These are phyloP conservation scores for Lasiodiplodia sp. DNA, from an alignment of 2,329 filamentous ascomycete genomes.

Conservation along the genomic window DNA sequence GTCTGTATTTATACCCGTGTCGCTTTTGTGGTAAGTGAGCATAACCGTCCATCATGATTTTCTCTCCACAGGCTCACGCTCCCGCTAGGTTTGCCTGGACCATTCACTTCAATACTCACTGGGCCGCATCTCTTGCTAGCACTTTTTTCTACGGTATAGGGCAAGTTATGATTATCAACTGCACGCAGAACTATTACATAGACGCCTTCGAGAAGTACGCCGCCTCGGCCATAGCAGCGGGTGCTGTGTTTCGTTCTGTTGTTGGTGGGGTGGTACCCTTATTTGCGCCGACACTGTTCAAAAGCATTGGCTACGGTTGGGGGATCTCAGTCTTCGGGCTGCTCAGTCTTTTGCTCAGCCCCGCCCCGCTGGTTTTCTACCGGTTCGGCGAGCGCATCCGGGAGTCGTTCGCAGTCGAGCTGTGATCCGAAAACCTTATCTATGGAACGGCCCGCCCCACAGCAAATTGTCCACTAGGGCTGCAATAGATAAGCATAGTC, in stretches of 20 bases:
- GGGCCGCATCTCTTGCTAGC: conserved; percentile 50
- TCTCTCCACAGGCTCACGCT: not conserved
- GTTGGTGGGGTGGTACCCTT: conserved; percentile 57
- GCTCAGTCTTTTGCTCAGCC: conserved; percentile 52
- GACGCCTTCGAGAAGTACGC: conserved; percentile 60
- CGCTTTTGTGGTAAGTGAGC: conserved; percentile 50
- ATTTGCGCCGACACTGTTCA: conserved; percentile 53
- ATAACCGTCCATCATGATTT: not conserved
- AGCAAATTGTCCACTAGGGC: not conserved
- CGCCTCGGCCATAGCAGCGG: conserved; percentile 59
- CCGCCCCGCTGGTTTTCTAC: conserved; percentile 59
- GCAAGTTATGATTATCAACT: conserved; percentile 61
- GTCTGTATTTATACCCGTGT: conserved; percentile 51
- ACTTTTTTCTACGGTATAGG: conserved; percentile 61
- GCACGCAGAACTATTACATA: conserved; percentile 63
- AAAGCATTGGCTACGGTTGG: conserved; percentile 58
- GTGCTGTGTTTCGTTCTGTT: conserved; percentile 55
- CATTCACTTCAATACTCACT: conserved; percentile 50
- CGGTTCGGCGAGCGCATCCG: conserved; percentile 55
- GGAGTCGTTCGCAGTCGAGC: conserved; percentile 49
- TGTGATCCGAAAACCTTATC: conserved; percentile 33
- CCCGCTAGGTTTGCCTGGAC: conserved; percentile 50
- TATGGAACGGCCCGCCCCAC: conserved; percentile 6
- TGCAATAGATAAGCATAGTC: conserved; percentile 3
- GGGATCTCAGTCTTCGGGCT: conserved; percentile 59